phyloP scores from a whole-genome alignment of 176 grass and related monocot species.

The Cenchrus purpureus region DNA sequence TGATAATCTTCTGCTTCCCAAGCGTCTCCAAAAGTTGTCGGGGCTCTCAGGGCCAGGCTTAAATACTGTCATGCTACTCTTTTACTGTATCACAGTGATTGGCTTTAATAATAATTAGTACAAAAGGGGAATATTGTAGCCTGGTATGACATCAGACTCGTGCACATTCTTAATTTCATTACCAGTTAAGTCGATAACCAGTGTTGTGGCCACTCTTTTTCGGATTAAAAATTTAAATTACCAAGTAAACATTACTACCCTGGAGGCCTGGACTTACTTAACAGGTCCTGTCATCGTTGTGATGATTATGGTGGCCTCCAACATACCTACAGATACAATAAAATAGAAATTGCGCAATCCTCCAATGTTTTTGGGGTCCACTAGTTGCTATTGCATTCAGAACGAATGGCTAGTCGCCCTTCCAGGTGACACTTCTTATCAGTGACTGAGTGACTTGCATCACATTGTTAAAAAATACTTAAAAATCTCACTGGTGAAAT shows the following conservation, averaged over 20 bases:
- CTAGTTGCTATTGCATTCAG: not conserved
- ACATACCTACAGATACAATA: not conserved
- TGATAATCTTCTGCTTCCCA: not conserved
- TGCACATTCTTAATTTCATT: not conserved
- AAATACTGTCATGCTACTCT: not conserved
- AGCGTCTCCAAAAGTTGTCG: not conserved
- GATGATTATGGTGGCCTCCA: not conserved
- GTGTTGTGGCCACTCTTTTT: not conserved
- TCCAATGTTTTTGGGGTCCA: not conserved
- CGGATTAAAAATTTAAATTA: not conserved
- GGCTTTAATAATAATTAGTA: not conserved
- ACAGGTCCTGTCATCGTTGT: not conserved
- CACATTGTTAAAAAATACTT: not conserved
- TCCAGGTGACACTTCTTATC: not conserved
- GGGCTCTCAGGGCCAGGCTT: not conserved
- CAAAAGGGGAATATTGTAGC: not conserved
- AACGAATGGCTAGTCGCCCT: not conserved
- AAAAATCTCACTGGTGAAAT: not conserved
- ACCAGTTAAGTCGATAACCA: not conserved
- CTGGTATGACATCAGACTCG: not conserved
- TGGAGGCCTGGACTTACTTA: not conserved
- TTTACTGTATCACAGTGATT: not conserved
- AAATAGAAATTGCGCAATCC: not conserved
- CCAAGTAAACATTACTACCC: not conserved
- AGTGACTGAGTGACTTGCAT: not conserved